These are phyloP conservation scores for Aeschynomene evenia DNA, from an alignment of 306 rosid species.

Conservation along the genomic window DNA sequence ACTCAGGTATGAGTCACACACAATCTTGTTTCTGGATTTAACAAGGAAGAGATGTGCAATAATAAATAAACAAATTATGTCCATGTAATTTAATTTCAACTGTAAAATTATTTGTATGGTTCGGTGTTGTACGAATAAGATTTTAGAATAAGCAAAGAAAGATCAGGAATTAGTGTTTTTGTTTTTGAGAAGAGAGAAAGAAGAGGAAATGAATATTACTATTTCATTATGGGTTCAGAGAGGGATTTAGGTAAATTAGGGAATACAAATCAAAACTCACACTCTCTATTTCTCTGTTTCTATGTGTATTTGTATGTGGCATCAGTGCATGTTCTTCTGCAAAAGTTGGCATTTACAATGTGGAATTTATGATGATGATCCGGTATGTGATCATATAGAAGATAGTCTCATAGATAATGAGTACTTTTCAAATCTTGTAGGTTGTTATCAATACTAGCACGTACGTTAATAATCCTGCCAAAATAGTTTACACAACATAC, in stretches of 20 bases:
- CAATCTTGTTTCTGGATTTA: slow-evolving; percentile 17
- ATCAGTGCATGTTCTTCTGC: slow-evolving; percentile 23
- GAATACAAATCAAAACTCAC: slow-evolving; percentile 33
- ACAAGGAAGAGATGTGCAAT: slow-evolving; percentile 15
- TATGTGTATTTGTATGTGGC: not conserved
- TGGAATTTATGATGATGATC: not conserved
- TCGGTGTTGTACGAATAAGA: not conserved
- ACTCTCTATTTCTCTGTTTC: not conserved
- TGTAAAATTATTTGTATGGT: slow-evolving; percentile 3
- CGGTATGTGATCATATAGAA: not conserved
- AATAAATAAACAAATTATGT: not conserved
- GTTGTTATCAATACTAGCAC: slow-evolving; percentile 42
- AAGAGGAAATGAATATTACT: no score
- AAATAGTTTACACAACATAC: no score
- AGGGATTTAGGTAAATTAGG: slow-evolving; percentile 18
- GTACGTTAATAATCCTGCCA: slow-evolving; percentile 47
- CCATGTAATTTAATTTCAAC: slow-evolving; percentile 2
- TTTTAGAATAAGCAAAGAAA: not conserved
- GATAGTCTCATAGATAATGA: not conserved
- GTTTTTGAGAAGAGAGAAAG: no score
- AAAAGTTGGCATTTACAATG: slow-evolving; percentile 31
- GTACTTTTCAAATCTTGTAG: slow-evolving; percentile 19
- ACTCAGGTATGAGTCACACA: not conserved
- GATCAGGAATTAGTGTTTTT: not conserved
- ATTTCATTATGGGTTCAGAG: not conserved